phyloP scores from a whole-genome alignment of 148 eudicot genomes.

The Persicaria maculosa region DNA sequence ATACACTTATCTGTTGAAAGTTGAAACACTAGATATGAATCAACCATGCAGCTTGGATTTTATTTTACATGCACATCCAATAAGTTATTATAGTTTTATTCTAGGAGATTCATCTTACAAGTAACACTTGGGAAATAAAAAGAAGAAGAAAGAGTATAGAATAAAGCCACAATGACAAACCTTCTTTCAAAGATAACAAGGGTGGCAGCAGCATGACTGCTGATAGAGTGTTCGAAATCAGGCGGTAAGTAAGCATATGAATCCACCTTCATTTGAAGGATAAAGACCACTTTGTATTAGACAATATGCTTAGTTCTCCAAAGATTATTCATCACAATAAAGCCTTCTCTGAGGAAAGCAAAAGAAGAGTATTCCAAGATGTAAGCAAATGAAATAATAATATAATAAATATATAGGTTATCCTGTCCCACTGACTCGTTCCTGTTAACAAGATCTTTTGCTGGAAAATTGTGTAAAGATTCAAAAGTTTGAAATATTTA shows the following conservation, averaged over 20 bases:
- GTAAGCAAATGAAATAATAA: neutral
- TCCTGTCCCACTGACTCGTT: neutral
- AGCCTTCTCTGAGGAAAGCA: too few species aligned
- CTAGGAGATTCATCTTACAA: neutral
- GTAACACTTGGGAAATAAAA: neutral
- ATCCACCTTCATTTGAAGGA: constrained; percentile 64
- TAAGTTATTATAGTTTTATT: neutral
- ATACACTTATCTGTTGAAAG: neutral
- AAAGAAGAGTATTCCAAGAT: neutral
- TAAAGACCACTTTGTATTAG: neutral
- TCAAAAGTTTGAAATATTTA: neutral
- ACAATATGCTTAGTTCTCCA: neutral
- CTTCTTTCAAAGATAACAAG: constrained; percentile 87
- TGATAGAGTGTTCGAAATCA: constrained; percentile 45
- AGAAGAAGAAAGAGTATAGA: neutral
- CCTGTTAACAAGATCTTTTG: neutral
- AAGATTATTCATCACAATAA: too few species aligned
- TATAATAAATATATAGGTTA: neutral
- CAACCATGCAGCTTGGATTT: neutral
- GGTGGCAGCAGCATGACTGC: constrained; percentile 50
- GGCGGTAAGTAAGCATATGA: constrained; percentile 90
- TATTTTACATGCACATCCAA: neutral
- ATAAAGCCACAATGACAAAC: constrained; percentile 25
- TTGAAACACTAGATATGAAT: neutral
- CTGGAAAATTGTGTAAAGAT: neutral